Evolutionary conservation across 1,139 yeast species (phyloP).

Genomic region (Suhomyces taliae): DNA sequence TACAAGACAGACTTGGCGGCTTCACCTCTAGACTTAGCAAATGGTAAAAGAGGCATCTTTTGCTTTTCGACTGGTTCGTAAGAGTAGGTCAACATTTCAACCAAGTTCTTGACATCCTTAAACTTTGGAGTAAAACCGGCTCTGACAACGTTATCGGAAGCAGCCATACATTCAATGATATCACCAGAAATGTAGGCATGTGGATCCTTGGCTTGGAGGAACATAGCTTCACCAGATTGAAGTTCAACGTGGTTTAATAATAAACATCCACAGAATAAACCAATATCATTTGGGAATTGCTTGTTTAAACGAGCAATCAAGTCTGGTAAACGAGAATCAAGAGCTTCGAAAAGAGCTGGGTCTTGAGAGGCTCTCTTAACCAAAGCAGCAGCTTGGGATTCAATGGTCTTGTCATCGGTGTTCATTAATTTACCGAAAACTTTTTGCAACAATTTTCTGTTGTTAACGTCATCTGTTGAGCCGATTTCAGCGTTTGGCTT

Average conservation of each 20-base stretch:
- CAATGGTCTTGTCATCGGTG: slow-evolving; percentile 58
- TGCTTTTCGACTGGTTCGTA: slow-evolving; percentile 90
- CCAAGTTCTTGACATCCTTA: slow-evolving; percentile 89
- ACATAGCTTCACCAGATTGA: slow-evolving; percentile 94
- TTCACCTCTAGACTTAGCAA: slow-evolving; percentile 66
- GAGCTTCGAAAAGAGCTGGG: slow-evolving; percentile 48
- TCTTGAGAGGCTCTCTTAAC: slow-evolving; percentile 58
- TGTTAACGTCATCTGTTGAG: slow-evolving; percentile 48
- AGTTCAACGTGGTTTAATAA: slow-evolving; percentile 84
- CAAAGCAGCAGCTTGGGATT: slow-evolving; percentile 55
- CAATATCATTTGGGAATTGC: slow-evolving; percentile 92
- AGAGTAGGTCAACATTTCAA: slow-evolving; percentile 85
- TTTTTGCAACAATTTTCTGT: slow-evolving; percentile 66
- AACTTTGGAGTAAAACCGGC: slow-evolving; percentile 99
- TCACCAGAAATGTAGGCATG: slow-evolving; percentile 97
- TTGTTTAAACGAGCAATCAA: slow-evolving; percentile 73
- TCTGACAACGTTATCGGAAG: slow-evolving; percentile 95
- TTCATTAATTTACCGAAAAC: slow-evolving; percentile 85
- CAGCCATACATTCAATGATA: slow-evolving; percentile 99
- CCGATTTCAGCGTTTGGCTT: slow-evolving; percentile 45
- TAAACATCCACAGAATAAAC: slow-evolving; percentile 93
- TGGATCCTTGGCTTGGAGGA: slow-evolving; percentile 94
- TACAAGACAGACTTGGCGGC: slow-evolving; percentile 64
- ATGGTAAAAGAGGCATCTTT: slow-evolving; percentile 73
- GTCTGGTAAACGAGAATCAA: slow-evolving; percentile 58